These are phyloP conservation scores for Salvia splendens DNA, from an alignment of 257 asterid genomes.

Conservation along the genomic window DNA sequence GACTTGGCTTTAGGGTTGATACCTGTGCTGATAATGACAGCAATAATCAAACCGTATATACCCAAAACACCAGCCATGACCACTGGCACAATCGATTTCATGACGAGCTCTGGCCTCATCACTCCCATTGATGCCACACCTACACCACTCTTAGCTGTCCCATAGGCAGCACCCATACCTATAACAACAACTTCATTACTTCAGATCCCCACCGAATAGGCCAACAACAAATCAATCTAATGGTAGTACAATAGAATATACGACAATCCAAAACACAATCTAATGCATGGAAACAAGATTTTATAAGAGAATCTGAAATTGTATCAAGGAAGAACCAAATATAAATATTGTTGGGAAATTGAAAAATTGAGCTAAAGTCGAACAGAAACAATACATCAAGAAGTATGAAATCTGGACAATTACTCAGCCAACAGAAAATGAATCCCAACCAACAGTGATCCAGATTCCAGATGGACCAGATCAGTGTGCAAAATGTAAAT, in stretches of 20 bases:
- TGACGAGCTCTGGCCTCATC: slow-evolving; percentile 88
- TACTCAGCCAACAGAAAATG: background rate
- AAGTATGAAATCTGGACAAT: background rate
- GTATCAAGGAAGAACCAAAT: background rate
- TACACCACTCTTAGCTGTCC: slow-evolving; percentile 90
- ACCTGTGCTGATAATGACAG: slow-evolving; percentile 85
- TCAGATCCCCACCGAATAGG: background rate
- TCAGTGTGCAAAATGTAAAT: slow-evolving; percentile 8
- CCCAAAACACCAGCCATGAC: slow-evolving; percentile 98
- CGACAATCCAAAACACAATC: background rate
- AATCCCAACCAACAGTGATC: slow-evolving; percentile 22
- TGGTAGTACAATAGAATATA: too few relatives aligned
- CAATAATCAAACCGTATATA: slow-evolving; percentile 82
- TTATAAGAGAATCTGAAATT: background rate
- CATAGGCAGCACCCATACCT: slow-evolving; percentile 96
- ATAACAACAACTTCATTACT: slow-evolving; percentile 14
- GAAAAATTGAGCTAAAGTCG: background rate
- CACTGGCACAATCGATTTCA: slow-evolving; percentile 89
- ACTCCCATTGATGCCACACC: slow-evolving; percentile 96
- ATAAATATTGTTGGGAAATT: background rate
- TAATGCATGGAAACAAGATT: too few relatives aligned
- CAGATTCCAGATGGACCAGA: slow-evolving; percentile 17
- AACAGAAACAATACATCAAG: background rate
- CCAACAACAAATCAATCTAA: too few relatives aligned
- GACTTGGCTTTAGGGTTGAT: slow-evolving; percentile 85